Conservation (phyloP, 768 basidiomycete species). For the Tremella mesenterica region DNA sequence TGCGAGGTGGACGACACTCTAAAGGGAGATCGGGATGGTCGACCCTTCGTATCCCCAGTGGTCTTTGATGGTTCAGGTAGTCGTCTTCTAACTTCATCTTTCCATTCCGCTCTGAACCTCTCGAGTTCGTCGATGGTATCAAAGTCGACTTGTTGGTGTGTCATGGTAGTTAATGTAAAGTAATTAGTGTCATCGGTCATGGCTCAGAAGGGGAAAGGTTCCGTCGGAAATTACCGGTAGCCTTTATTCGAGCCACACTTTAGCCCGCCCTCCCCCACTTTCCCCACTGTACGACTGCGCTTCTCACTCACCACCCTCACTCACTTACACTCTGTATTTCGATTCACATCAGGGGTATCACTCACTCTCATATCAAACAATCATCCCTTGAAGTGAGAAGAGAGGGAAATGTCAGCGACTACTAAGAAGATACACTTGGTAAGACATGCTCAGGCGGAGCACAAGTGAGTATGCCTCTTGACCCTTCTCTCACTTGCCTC, state of each 20-base stretch:
- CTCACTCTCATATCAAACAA: no score
- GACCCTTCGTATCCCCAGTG: slow-evolving; percentile 6
- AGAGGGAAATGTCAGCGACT: not conserved
- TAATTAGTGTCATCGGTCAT: not conserved
- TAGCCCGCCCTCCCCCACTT: no score
- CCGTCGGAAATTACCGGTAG: no score
- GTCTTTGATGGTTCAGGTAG: slow-evolving; percentile 5
- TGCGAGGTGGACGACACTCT: no score
- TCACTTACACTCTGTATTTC: no score
- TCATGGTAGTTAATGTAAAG: not conserved
- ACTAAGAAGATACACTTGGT: slow-evolving; percentile 30
- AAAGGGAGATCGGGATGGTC: no score
- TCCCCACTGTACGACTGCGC: no score
- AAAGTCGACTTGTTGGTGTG: not conserved
- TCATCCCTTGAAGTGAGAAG: not conserved
- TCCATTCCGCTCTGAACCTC: slow-evolving; percentile 31
- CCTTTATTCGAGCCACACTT: no score
- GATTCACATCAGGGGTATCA: no score
- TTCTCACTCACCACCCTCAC: not conserved
- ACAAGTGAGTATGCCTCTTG: slow-evolving; percentile 25
- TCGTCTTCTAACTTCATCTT: slow-evolving; percentile 17
- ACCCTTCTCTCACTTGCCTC: not conserved
- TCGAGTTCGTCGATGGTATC: slow-evolving; percentile 17
- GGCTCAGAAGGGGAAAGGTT: no score
- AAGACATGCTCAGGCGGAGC: slow-evolving; percentile 39